Conservation (phyloP, 805 yeast genomes). For the Starmerella bacillaris region DNA sequence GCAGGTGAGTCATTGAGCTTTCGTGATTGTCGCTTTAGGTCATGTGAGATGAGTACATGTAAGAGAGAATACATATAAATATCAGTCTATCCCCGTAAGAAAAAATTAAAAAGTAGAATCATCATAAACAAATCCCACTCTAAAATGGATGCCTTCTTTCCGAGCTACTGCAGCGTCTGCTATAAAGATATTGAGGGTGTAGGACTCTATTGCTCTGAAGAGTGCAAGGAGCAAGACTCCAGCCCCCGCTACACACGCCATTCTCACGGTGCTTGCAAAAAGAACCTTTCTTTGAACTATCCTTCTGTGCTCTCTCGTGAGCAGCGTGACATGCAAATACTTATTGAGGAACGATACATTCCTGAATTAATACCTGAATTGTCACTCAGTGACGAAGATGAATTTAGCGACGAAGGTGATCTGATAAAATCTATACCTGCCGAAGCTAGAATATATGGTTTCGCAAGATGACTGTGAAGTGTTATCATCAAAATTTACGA, state of each 20-base stretch:
- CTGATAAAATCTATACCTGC: background rate
- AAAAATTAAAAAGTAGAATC: background rate
- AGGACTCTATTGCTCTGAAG: conserved; percentile 22
- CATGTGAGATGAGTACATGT: conserved; percentile 6
- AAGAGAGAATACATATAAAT: conserved; percentile 1
- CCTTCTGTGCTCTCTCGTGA: conserved; percentile 1
- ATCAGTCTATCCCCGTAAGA: background rate
- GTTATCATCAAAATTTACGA: too few relatives aligned
- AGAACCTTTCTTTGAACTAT: background rate
- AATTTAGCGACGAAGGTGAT: conserved; percentile 5
- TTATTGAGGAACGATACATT: conserved; percentile 1
- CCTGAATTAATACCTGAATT: conserved; percentile 8
- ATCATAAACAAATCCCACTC: background rate
- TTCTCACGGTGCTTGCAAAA: background rate
- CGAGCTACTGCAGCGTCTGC: conserved; percentile 23
- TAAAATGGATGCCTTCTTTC: conserved; percentile 16
- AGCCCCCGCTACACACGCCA: conserved; percentile 2
- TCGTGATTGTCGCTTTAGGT: conserved; percentile 11
- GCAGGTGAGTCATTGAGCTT: conserved; percentile 6
- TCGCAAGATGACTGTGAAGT: background rate
- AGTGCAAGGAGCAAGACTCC: conserved; percentile 20
- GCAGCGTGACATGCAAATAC: too few relatives aligned
- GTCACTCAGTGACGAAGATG: conserved; percentile 13
- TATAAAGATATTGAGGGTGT: conserved; percentile 20
- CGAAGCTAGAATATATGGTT: background rate